phyloP scores from a whole-genome alignment of 2,329 filamentous ascomycete genomes.

The Diplocarpon rosae region DNA sequence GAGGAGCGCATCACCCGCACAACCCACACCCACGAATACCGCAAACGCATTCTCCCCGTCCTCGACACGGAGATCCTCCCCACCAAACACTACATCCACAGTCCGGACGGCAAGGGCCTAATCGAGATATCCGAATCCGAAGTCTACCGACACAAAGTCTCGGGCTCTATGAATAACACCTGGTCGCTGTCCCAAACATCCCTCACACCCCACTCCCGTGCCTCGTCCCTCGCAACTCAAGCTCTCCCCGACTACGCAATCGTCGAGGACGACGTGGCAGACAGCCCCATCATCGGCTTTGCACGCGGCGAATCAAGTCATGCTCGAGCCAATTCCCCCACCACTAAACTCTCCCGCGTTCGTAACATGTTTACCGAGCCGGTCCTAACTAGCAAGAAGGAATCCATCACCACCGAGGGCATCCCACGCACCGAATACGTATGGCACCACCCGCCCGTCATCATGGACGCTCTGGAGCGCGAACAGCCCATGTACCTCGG shows the following conservation, averaged over 20 bases:
- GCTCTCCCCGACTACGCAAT: neutral
- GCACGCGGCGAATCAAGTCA: conserved; percentile 8
- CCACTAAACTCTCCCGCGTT: neutral
- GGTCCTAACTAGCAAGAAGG: conserved; percentile 18
- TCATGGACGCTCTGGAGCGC: conserved; percentile 12
- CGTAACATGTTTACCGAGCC: conserved; percentile 11
- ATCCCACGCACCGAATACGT: conserved; percentile 20
- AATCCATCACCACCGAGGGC: conserved; percentile 17
- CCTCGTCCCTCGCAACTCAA: neutral
- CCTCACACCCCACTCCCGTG: neutral
- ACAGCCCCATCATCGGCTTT: conserved; percentile 10
- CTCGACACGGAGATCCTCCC: conserved; percentile 42
- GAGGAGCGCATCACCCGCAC: conserved; percentile 39
- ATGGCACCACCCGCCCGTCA: conserved; percentile 22
- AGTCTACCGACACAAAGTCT: conserved; percentile 26
- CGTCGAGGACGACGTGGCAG: conserved; percentile 8
- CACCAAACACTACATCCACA: conserved; percentile 34
- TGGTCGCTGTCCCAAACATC: conserved; percentile 9
- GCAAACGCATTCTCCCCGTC: conserved; percentile 41
- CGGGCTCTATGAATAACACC: conserved; percentile 4
- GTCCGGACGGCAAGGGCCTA: conserved; percentile 31
- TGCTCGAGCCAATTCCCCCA: conserved; percentile 1
- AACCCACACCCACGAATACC: conserved; percentile 42
- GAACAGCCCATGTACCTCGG: conserved; percentile 15
- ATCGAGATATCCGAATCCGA: conserved; percentile 35